A percentile compares a stretch with the other conserved stretches of the same genome.
Conservation (phyloP, 768 basidiomycete genomes). For the Daedaleopsis nitida region DNA sequence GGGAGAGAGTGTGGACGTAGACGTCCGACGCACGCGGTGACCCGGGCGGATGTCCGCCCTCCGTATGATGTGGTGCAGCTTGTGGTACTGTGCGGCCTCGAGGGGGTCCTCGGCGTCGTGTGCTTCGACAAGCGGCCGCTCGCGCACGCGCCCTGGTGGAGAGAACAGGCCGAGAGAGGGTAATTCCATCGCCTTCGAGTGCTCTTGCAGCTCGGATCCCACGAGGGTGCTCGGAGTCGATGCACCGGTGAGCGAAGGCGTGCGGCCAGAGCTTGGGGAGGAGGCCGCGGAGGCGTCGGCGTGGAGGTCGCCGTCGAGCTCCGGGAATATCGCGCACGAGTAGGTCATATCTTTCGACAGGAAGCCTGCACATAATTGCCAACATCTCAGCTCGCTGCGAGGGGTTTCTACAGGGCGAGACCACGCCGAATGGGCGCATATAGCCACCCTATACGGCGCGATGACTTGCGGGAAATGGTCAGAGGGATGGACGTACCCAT, state of each 20-base stretch:
- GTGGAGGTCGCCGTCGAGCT: conserved; percentile 59
- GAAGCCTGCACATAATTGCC: conserved; percentile 38
- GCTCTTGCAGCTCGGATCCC: conserved; percentile 9
- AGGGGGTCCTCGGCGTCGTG: conserved; percentile 19
- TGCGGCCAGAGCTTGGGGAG: background rate
- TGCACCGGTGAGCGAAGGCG: conserved; percentile 15
- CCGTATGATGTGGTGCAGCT: conserved; percentile 61
- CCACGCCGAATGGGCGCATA: background rate
- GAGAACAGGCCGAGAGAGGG: conserved; percentile 1
- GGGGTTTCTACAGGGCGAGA: too few relatives aligned
- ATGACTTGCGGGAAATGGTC: background rate
- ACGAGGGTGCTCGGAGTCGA: conserved; percentile 13
- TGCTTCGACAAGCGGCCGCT: background rate
- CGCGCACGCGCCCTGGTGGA: background rate
- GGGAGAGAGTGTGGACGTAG: background rate
- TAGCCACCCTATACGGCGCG: background rate
- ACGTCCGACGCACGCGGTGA: conserved; percentile 33
- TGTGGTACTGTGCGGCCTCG: conserved; percentile 44
- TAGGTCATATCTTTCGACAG: conserved; percentile 77
- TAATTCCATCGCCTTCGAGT: background rate
- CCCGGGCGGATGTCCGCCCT: conserved; percentile 63
- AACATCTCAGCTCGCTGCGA: background rate
- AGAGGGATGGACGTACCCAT: conserved; percentile 39
- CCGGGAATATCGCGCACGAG: conserved; percentile 69
- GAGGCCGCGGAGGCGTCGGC: background rate